Evolutionary conservation across 1,284 basidiomycete genomes (phyloP).

Genomic region (Malassezia arunalokei): DNA sequence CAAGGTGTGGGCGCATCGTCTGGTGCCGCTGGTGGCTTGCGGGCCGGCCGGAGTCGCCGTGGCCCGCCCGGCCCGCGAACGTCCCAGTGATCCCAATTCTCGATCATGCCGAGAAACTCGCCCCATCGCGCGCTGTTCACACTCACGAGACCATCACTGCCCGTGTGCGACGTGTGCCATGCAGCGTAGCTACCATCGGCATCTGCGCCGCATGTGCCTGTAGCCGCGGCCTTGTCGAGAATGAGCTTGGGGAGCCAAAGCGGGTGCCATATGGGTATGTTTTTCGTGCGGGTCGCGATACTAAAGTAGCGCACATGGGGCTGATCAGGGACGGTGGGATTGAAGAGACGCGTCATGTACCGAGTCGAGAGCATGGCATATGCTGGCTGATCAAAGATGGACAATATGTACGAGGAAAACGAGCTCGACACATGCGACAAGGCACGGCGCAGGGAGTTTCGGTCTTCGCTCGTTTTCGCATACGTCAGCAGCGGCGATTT

Average conservation of each 20-base stretch:
- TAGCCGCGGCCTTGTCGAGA: conserved; percentile 57
- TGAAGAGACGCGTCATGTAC: conserved; percentile 76
- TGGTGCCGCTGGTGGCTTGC: neutral
- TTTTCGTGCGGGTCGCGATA: conserved; percentile 64
- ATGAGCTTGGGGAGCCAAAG: conserved; percentile 93
- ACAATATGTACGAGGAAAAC: conserved; percentile 77
- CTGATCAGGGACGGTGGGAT: conserved; percentile 75
- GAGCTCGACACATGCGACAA: conserved; percentile 57
- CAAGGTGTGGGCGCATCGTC: neutral
- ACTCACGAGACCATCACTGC: conserved; percentile 88
- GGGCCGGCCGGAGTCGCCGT: conserved; percentile 14
- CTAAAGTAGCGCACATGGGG: conserved; percentile 77
- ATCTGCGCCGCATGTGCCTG: conserved; percentile 29
- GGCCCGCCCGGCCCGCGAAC: conserved; percentile 62
- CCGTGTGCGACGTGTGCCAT: conserved; percentile 55
- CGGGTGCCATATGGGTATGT: conserved; percentile 75
- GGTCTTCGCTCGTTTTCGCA: conserved; percentile 5
- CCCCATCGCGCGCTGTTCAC: conserved; percentile 50
- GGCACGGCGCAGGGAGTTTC: conserved; percentile 17
- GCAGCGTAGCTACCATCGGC: conserved; percentile 42
- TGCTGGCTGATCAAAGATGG: conserved; percentile 86
- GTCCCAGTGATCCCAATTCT: conserved; percentile 93
- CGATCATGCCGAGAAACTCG: conserved; percentile 65
- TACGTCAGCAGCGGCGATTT: conserved; percentile 37
- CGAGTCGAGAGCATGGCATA: conserved; percentile 85